phyloP scores from a whole-genome alignment of 805 yeast genomes.

The Schwanniomyces yamadae region DNA sequence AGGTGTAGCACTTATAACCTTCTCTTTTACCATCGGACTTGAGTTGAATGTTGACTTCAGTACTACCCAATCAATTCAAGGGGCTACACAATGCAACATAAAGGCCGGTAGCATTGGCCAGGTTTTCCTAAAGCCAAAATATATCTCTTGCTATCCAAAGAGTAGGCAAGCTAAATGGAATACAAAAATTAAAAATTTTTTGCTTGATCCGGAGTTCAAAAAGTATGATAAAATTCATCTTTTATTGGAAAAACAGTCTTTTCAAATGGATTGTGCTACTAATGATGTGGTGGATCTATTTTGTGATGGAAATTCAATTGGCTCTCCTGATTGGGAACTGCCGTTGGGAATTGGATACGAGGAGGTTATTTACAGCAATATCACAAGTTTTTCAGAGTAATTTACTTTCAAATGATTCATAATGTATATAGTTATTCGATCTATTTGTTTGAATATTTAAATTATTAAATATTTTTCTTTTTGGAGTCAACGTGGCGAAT shows the following conservation, averaged over 20 bases:
- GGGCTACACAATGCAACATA: conserved; percentile 14
- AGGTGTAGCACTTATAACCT: conserved; percentile 1
- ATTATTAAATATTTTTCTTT: conserved; percentile 25
- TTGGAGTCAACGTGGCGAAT: conserved; percentile 27
- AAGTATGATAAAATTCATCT: conserved; percentile 8
- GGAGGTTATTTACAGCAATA: conserved; percentile 1
- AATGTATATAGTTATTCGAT: no score
- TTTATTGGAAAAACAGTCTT: conserved; percentile 9
- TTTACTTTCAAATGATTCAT: no score
- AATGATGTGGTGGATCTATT: conserved; percentile 20
- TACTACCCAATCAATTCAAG: conserved; percentile 5
- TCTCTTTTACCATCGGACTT: conserved; percentile 3
- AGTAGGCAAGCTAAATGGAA: conserved; percentile 14
- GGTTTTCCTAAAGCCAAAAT: conserved; percentile 18
- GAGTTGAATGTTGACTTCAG: conserved; percentile 2
- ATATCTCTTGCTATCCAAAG: conserved; percentile 9
- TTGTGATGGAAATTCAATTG: conserved; percentile 16
- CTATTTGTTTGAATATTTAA: not conserved
- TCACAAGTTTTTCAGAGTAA: not conserved
- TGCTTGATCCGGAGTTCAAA: conserved; percentile 11
- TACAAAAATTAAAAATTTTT: conserved; percentile 7
- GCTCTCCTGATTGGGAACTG: conserved; percentile 18
- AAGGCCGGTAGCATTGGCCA: conserved; percentile 19
- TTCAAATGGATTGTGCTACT: conserved; percentile 20
- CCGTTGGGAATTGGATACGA: conserved; percentile 18